Conservation (phyloP, 495 filamentous ascomycete species). For the Penicillium steckii region DNA sequence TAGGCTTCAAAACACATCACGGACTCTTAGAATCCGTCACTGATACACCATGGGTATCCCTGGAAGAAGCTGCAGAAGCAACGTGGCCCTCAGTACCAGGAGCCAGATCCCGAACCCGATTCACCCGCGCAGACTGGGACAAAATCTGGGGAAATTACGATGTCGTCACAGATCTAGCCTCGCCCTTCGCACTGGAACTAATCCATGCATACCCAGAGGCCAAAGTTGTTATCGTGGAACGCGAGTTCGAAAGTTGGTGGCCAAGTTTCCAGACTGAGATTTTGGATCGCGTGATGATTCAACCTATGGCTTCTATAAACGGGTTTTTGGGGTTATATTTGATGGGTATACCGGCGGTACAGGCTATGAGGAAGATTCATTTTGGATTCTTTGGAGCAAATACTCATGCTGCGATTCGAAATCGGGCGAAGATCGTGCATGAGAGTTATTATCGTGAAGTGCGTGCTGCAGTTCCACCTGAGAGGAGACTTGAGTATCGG, state of each 20-base stretch:
- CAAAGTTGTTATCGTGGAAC: constrained; percentile 52
- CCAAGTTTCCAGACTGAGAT: constrained; percentile 3
- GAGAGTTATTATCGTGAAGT: neutral
- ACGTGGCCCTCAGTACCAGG: constrained; percentile 1
- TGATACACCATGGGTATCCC: neutral
- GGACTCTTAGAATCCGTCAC: constrained; percentile 4
- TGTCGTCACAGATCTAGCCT: constrained; percentile 20
- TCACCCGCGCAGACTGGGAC: constrained; percentile 5
- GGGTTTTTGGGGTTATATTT: constrained; percentile 1
- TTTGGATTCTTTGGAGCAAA: constrained; percentile 4
- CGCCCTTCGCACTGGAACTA: constrained; percentile 52
- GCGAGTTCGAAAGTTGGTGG: constrained; percentile 48
- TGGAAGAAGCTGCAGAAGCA: constrained; percentile 4
- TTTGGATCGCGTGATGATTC: constrained; percentile 1
- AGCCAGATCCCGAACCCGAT: neutral
- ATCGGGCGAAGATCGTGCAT: neutral
- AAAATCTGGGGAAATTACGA: constrained; percentile 1
- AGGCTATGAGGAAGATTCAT: constrained; percentile 10
- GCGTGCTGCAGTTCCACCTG: neutral
- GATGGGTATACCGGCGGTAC: constrained; percentile 5
- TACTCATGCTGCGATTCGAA: neutral
- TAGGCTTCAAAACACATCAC: constrained; percentile 6
- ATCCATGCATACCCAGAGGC: constrained; percentile 59
- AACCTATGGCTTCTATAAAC: constrained; percentile 7
- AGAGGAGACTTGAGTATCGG: neutral